Base-by-base conservation (phyloP, 2,329 filamentous ascomycete genomes). In the Lecanicillium sp. region DNA sequence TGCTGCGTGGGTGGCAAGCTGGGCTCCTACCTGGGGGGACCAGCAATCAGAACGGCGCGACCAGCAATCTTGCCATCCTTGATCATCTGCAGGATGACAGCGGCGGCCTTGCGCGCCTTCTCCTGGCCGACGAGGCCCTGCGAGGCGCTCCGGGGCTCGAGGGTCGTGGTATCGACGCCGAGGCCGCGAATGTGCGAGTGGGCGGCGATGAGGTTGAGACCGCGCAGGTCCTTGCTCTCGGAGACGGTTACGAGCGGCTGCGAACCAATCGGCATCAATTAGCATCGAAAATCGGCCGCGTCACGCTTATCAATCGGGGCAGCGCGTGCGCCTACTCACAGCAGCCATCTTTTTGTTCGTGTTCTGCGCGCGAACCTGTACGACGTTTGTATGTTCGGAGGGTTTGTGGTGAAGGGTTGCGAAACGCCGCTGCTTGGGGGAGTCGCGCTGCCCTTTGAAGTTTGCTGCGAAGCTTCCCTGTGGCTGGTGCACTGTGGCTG, bases 41-140 rank as follows among this genome's bases (percentile, higher is more conserved):
- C 93, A 41, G 93, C 91, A 60, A 98, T 95, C 58, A 98, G 74
- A 26, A 96, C 87, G 27, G 93, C 93, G 61, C 91, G 83, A 45
- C 93, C 93, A 51, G 93, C 93, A 71, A 98, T 97, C 75, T 96
- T 97, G 62, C 91, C 91, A 63, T 96, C 90, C 72, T 95, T 96
- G 60, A 95, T 94, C 93, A 98, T 98, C 73, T 95, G 90, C 52
- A 98, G 73, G 60, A 98, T 95, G 41, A 98, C 86, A 1, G 91
- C 93, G 3, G 93, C 93, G 9, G 93, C 93, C 70, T 96, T 97
- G 52, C 93, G 84, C 49, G 93, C 93, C 74, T 95, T 95, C 62
- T 94, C 85, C 70, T 98, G 93, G 38, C 93, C 93, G 8, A 98
- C 91, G 5, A 98, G 81, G 29, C 93, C 93, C 67, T 98, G 93